Percentiles rank a stretch among this genome's conserved stretches.
These are phyloP conservation scores for Ceratobasidium sp. DNA, from an alignment of 1,284 basidiomycete species.

Conservation along the genomic window DNA sequence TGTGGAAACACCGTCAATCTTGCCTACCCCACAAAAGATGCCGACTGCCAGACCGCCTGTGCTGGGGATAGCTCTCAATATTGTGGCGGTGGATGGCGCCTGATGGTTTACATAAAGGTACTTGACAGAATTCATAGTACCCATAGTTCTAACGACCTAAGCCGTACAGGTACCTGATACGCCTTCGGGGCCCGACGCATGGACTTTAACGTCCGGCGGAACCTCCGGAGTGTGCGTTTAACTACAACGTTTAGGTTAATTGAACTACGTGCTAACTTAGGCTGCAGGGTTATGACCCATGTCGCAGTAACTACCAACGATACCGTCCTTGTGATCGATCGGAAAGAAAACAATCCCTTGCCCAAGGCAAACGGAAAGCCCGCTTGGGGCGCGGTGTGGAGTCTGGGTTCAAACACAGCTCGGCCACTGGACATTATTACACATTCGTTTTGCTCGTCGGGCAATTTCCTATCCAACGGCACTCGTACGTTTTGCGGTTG, in stretches of 20 bases:
- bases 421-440: slow-evolving; percentile 76
- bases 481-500: no score
- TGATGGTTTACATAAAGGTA: slow-evolving; percentile 39
- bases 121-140: not conserved
- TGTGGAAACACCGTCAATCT: slow-evolving; percentile 40
- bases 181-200: slow-evolving; percentile 1
- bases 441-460: slow-evolving; percentile 91
- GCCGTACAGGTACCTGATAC: not conserved
- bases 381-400: slow-evolving; percentile 83
- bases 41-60: slow-evolving; percentile 10
- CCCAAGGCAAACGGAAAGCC: slow-evolving; percentile 77
- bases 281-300: slow-evolving; percentile 50
- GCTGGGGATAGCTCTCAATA: slow-evolving; percentile 22
- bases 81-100: slow-evolving; percentile 41
- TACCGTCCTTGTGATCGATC: no score
- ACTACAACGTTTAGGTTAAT: not conserved
- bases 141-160: not conserved
- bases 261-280: not conserved
- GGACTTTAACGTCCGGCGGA: slow-evolving; percentile 15
- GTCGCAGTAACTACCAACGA: slow-evolving; percentile 81
- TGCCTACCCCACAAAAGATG: slow-evolving; percentile 21
- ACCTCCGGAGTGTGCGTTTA: slow-evolving; percentile 10
- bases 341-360: slow-evolving; percentile 84
- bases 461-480: slow-evolving; percentile 78
- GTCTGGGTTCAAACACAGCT: slow-evolving; percentile 73